These are phyloP conservation scores for Cucurbita pepo DNA, from an alignment of 306 rosid genomes.

Conservation along the genomic window DNA sequence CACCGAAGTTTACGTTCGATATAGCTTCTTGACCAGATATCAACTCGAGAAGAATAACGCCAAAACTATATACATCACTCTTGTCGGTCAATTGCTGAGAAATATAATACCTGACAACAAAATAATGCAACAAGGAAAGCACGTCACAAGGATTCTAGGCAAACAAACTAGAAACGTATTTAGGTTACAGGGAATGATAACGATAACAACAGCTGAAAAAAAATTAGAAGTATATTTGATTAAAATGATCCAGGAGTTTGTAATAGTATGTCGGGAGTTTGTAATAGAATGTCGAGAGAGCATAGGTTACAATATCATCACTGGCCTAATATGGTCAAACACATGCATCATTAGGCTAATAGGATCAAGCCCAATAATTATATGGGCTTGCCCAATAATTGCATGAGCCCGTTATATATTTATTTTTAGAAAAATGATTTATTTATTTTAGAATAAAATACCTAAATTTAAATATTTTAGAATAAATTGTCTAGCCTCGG, in stretches of 20 bases:
- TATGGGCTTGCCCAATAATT: too few relatives aligned
- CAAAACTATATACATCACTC: conserved; percentile 91
- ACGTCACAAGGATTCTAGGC: not conserved
- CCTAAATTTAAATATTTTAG: too few relatives aligned
- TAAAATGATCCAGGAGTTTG: not conserved
- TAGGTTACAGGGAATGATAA: not conserved
- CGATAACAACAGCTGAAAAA: not conserved
- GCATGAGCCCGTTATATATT: too few relatives aligned
- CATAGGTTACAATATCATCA: not conserved
- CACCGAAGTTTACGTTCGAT: conserved; percentile 82
- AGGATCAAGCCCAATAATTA: too few relatives aligned
- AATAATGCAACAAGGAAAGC: not conserved
- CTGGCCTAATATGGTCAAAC: too few relatives aligned
- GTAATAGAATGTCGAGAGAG: not conserved
- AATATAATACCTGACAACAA: conserved; percentile 61
- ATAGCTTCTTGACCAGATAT: conserved; percentile 98
- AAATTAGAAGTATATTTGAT: not conserved
- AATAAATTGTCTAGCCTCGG: too few relatives aligned
- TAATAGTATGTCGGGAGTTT: not conserved
- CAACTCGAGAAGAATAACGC: conserved; percentile 95
- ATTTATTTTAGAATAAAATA: too few relatives aligned
- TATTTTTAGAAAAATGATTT: too few relatives aligned
- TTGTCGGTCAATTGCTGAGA: conserved; percentile 96
- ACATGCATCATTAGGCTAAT: too few relatives aligned
- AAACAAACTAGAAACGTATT: not conserved